A percentile compares a stretch with the other conserved stretches of the same genome.
These are phyloP conservation scores for Chloris gayana DNA, from an alignment of 176 grass and related monocot species.

Conservation along the genomic window DNA sequence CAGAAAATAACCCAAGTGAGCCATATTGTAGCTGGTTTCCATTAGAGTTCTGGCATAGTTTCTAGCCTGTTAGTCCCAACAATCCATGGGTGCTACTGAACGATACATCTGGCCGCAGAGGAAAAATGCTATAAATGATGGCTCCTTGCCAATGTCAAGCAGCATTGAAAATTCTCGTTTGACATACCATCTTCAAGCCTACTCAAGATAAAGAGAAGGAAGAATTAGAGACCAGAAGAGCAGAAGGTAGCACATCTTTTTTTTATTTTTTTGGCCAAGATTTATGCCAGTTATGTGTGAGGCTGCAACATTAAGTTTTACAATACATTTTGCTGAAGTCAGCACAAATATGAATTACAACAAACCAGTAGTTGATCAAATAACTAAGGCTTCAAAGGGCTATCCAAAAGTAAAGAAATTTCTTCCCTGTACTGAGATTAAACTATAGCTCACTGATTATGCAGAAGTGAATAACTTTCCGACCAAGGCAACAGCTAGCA, in stretches of 20 bases:
- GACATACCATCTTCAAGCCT: conserved; percentile 19
- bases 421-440: background rate
- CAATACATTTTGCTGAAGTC: background rate
- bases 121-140: background rate
- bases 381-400: background rate
- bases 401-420: background rate
- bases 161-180: background rate
- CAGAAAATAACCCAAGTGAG: conserved; percentile 29
- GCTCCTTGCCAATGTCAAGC: background rate
- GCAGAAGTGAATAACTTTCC: background rate
- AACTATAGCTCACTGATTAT: background rate
- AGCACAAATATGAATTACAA: background rate
- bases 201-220: conserved; percentile 17
- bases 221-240: conserved; percentile 17
- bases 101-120: conserved; percentile 5
- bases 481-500: background rate
- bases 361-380: background rate
- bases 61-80: conserved; percentile 16
- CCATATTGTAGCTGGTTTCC: conserved; percentile 10
- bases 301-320: conserved; percentile 1
- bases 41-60: conserved; percentile 14
- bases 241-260: background rate
- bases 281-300: background rate
- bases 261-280: background rate
- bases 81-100: conserved; percentile 8